A percentile compares a stretch with the other conserved stretches of the same genome.
phyloP scores from a whole-genome alignment of 805 yeast genomes.

The Nakazawaea wickerhamii region DNA sequence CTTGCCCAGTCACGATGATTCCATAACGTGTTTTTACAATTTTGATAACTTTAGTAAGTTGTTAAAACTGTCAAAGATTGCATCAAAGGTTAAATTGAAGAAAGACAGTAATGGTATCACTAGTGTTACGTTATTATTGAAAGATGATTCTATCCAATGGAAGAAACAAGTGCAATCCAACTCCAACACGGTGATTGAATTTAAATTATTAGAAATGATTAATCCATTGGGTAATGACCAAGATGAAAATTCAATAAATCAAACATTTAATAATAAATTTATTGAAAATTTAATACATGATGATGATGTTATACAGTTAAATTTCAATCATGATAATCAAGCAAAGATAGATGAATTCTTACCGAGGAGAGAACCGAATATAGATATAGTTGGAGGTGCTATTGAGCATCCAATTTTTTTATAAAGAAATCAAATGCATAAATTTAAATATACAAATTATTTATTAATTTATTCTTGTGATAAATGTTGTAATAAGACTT shows the following conservation, averaged over 20 bases:
- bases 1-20: conserved; percentile 19
- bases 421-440: conserved; percentile 11
- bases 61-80: conserved; percentile 41
- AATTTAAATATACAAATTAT: not conserved
- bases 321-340: not conserved
- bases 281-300: conserved; percentile 27
- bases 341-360: conserved; percentile 23
- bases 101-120: conserved; percentile 46
- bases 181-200: conserved; percentile 12
- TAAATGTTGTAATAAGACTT: conserved; percentile 93
- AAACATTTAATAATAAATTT: conserved; percentile 22
- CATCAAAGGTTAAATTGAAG: conserved; percentile 49
- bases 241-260: conserved; percentile 14
- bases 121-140: conserved; percentile 17
- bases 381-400: conserved; percentile 37
- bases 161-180: not conserved
- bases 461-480: conserved; percentile 34
- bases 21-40: conserved; percentile 43
- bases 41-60: conserved; percentile 43
- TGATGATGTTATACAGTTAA: conserved; percentile 25
- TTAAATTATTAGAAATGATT: conserved; percentile 13
- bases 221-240: conserved; percentile 3
- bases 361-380: conserved; percentile 4
- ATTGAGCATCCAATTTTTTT: conserved; percentile 41
- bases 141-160: conserved; percentile 1